Percentiles rank a stretch among this genome's conserved stretches.
phyloP scores from a whole-genome alignment of 371 early-diverging fungal genomes.

The Entomophthora muscae region DNA sequence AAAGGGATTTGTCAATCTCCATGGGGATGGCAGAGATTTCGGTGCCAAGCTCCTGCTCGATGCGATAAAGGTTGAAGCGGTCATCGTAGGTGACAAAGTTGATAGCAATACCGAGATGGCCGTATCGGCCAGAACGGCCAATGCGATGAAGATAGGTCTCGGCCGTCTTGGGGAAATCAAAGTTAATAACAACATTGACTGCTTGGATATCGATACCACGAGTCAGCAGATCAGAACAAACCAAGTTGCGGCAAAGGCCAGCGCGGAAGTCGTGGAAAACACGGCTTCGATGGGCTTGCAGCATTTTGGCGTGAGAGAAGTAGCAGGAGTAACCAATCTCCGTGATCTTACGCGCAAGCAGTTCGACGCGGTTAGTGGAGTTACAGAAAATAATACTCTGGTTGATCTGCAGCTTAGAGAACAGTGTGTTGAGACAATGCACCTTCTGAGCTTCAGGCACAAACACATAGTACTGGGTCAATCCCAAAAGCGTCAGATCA shows the following conservation, averaged over 20 bases:
- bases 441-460: conserved; percentile 97
- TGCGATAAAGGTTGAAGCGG: conserved; percentile 84
- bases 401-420: conserved; percentile 96
- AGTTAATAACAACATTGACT: conserved; percentile 99
- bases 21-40: conserved; percentile 93
- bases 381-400: conserved; percentile 99
- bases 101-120: conserved; percentile 93
- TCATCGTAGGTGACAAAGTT: conserved; percentile 95
- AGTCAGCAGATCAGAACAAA: conserved; percentile 93
- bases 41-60: conserved; percentile 93
- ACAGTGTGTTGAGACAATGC: conserved; percentile 92
- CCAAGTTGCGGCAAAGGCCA: conserved; percentile 88
- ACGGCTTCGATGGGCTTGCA: conserved; percentile 91
- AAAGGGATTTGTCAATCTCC: conserved; percentile 78
- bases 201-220: conserved; percentile 99
- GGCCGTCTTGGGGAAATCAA: conserved; percentile 97
- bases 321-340: conserved; percentile 97
- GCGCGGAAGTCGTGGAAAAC: conserved; percentile 97
- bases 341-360: conserved; percentile 94
- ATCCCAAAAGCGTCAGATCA: conserved; percentile 90
- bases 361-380: conserved; percentile 92
- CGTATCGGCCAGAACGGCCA: conserved; percentile 95
- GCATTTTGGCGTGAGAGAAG: conserved; percentile 96
- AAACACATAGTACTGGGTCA: conserved; percentile 97
- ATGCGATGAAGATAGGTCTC: conserved; percentile 99